Evolutionary conservation across 805 yeast genomes (phyloP), one percentile per base, ranked within the genome.

Genomic region (Monosporozyma siamensis): DNA sequence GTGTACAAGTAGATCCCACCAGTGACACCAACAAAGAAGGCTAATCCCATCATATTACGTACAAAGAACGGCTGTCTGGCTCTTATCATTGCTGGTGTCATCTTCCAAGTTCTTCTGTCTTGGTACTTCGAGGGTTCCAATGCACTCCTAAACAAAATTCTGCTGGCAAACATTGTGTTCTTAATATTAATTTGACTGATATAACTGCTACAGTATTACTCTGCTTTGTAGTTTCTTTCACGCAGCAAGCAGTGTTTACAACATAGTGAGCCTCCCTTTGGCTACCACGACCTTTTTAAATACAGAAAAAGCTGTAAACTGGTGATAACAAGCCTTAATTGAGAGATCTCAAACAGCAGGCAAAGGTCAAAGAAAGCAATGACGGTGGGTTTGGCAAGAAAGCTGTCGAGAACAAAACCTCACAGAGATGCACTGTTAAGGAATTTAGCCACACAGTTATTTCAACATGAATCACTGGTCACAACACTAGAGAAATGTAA

Each of bases 71-170:
- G 97, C 46, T 74, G 71, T 63, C 97, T 76, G 38, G 95, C 96
- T 50, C 97, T 73, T 51, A 86, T 70, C 72, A 90, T 78, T 5
- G 96, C 95, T 12, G 95, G 95, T 1, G 96, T 85, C 90, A 88
- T 88, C 57, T 81, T 81, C 65, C 76, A 82, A 26, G 89, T 83
- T 49, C 68, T 67, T 29, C 78, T 82, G 61, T 83, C 85, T 42
- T 73, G 75, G 56, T 76, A 74, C 39, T 64, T 69, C 3, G 75
- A 68, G 18, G 66, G 67, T 47, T 29, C 32, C 8, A 29, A 15
- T 29, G 18, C 32, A 15, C 32, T 29, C 17, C 32, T 29, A 15
- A 29, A 15, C 8, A 29, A 29, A 6, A 29, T 20, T 29, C 32
- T 29, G 20, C 17, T 29, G 8, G 32, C 20, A 15, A 29, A 15